These are phyloP conservation scores for Drosera capensis DNA, from an alignment of 148 eudicot genomes.

Conservation along the genomic window DNA sequence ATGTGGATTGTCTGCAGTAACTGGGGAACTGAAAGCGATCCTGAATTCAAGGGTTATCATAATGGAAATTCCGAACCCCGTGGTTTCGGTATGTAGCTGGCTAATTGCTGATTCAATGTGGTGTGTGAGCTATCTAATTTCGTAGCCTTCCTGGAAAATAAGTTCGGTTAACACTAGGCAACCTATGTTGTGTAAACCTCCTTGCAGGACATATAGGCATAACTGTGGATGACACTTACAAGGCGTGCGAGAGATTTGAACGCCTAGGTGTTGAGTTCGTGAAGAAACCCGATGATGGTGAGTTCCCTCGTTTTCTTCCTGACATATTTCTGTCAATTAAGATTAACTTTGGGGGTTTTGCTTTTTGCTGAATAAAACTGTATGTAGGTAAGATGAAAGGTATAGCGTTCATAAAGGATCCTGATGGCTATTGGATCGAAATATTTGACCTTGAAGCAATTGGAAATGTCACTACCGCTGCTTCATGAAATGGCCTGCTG, in stretches of 20 bases:
- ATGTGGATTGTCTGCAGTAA: constrained; percentile 32
- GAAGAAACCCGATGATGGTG: constrained; percentile 87
- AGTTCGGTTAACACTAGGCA: too few relatives aligned
- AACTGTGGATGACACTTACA: constrained; percentile 82
- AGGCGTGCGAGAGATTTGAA: constrained; percentile 86
- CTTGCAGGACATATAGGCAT: constrained; percentile 84
- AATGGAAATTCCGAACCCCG: constrained; percentile 87
- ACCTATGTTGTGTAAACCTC: constrained; percentile 6
- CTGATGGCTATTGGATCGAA: constrained; percentile 97
- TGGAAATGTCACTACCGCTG: constrained; percentile 21
- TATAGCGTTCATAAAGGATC: constrained; percentile 89
- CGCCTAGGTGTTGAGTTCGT: constrained; percentile 67
- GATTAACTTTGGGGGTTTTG: neutral
- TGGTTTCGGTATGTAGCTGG: constrained; percentile 83
- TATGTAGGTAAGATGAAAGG: constrained; percentile 72
- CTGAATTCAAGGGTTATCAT: constrained; percentile 77
- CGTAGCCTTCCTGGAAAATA: too few relatives aligned
- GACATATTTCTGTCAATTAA: neutral
- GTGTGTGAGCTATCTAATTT: too few relatives aligned
- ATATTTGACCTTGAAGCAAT: constrained; percentile 59
- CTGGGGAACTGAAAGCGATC: constrained; percentile 94
- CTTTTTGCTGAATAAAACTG: neutral
- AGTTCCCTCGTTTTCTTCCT: neutral
- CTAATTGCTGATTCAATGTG: too few relatives aligned
- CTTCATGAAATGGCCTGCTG: too few relatives aligned